These are phyloP conservation scores for Ramularia endophylla DNA, from an alignment of 2,329 filamentous ascomycete species.

Conservation along the genomic window DNA sequence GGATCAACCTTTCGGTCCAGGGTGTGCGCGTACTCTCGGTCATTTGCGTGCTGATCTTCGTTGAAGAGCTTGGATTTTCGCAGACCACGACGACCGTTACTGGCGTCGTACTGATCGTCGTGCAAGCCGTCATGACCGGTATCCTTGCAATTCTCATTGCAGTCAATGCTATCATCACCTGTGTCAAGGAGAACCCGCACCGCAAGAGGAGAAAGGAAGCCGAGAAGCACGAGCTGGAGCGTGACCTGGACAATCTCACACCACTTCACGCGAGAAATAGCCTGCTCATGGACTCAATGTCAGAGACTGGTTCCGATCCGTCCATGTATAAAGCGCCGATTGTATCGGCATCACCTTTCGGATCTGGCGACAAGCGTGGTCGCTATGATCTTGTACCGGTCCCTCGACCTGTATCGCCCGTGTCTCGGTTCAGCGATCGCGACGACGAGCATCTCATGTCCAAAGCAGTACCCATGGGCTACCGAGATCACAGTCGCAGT, in stretches of 20 bases:
- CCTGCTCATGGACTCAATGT: slow-evolving; percentile 63
- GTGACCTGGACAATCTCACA: slow-evolving; percentile 75
- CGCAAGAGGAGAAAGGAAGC: slow-evolving; percentile 81
- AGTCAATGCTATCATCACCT: slow-evolving; percentile 80
- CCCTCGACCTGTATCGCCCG: slow-evolving; percentile 16
- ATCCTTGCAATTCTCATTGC: slow-evolving; percentile 79
- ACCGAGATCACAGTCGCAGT: slow-evolving; percentile 14
- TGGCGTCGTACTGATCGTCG: slow-evolving; percentile 85
- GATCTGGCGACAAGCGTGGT: slow-evolving; percentile 21
- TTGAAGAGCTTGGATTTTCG: slow-evolving; percentile 82
- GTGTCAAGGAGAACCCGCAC: slow-evolving; percentile 84
- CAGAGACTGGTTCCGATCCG: slow-evolving; percentile 29
- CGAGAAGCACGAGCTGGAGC: slow-evolving; percentile 69
- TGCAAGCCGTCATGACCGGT: slow-evolving; percentile 79
- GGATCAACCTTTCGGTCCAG: slow-evolving; percentile 92
- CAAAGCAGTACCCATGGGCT: slow-evolving; percentile 29
- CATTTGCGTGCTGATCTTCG: slow-evolving; percentile 83
- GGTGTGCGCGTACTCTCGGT: slow-evolving; percentile 84
- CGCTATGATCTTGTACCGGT: slow-evolving; percentile 28
- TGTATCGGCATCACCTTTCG: slow-evolving; percentile 25
- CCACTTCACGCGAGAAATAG: slow-evolving; percentile 83
- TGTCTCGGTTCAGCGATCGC: slow-evolving; percentile 1
- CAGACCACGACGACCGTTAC: slow-evolving; percentile 93
- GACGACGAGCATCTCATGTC: slow-evolving; percentile 27
- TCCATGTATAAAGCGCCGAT: slow-evolving; percentile 28